These are phyloP conservation scores for Claviceps fusiformis DNA, from an alignment of 2,329 filamentous ascomycete genomes.

Conservation along the genomic window DNA sequence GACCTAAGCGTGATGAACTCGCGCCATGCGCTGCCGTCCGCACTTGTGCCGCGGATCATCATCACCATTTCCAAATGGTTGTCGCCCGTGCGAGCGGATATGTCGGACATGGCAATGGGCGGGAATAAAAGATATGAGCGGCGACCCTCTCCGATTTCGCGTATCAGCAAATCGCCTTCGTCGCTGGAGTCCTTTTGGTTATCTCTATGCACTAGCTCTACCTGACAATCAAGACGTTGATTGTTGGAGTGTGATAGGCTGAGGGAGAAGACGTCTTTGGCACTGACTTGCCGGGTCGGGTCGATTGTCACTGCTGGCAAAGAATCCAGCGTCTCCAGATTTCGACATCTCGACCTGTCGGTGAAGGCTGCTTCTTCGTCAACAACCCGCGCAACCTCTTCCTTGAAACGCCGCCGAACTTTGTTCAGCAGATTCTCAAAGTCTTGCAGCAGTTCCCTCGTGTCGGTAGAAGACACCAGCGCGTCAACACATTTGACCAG, in stretches of 20 bases:
- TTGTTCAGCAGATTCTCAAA: constrained; percentile 66
- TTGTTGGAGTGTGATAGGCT: constrained; percentile 79
- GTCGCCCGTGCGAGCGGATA: constrained; percentile 72
- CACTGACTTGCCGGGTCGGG: constrained; percentile 66
- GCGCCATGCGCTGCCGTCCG: constrained; percentile 55
- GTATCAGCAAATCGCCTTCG: constrained; percentile 77
- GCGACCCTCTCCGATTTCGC: constrained; percentile 66
- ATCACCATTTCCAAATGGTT: constrained; percentile 58
- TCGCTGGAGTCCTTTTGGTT: constrained; percentile 53
- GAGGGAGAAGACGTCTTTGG: constrained; percentile 81
- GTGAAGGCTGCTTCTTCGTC: constrained; percentile 80
- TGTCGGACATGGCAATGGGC: constrained; percentile 57
- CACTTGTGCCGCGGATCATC: constrained; percentile 66
- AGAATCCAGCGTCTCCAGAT: constrained; percentile 62
- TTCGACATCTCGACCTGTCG: constrained; percentile 66
- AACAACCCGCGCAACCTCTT: constrained; percentile 58
- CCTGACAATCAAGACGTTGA: constrained; percentile 75
- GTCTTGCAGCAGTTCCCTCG: constrained; percentile 24
- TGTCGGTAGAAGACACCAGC: constrained; percentile 34
- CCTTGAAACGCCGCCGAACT: constrained; percentile 49
- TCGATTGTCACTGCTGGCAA: constrained; percentile 61
- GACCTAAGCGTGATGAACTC: constrained; percentile 69
- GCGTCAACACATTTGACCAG: constrained; percentile 58
- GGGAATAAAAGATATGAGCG: constrained; percentile 77
- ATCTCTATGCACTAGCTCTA: constrained; percentile 79